phyloP scores from a whole-genome alignment of 116 monocot species.

The Dioscorea cayenensis region DNA sequence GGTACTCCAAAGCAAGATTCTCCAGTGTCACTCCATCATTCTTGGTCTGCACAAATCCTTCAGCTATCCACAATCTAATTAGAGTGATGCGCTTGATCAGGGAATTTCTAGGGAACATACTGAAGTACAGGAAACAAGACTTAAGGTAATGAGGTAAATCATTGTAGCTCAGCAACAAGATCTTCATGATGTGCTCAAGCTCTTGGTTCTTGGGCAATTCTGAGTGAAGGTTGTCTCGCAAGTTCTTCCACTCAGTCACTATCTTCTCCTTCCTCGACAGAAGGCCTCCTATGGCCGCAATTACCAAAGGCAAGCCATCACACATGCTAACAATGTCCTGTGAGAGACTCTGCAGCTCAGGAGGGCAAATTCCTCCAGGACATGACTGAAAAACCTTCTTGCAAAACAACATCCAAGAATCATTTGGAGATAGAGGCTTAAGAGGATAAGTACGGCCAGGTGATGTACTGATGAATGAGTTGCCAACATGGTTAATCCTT shows the following conservation, averaged over 20 bases:
- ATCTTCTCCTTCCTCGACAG: background rate
- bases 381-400: background rate
- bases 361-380: background rate
- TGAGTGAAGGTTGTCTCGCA: background rate
- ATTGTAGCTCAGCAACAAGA: background rate
- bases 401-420: background rate
- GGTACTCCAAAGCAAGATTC: background rate
- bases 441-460: background rate
- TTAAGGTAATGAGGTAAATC: background rate
- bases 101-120: background rate
- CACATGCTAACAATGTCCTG: background rate
- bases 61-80: constrained; percentile 2
- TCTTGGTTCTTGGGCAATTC: background rate
- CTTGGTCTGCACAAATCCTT: background rate
- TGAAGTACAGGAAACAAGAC: background rate
- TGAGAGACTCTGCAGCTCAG: background rate
- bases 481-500: background rate
- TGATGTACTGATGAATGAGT: background rate
- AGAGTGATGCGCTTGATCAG: background rate
- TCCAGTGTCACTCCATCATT: background rate
- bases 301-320: background rate
- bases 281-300: background rate
- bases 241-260: background rate
- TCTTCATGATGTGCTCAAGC: background rate
- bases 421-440: background rate